phyloP scores from a whole-genome alignment of 1,284 basidiomycete genomes.

The Heliocybe sulcata region DNA sequence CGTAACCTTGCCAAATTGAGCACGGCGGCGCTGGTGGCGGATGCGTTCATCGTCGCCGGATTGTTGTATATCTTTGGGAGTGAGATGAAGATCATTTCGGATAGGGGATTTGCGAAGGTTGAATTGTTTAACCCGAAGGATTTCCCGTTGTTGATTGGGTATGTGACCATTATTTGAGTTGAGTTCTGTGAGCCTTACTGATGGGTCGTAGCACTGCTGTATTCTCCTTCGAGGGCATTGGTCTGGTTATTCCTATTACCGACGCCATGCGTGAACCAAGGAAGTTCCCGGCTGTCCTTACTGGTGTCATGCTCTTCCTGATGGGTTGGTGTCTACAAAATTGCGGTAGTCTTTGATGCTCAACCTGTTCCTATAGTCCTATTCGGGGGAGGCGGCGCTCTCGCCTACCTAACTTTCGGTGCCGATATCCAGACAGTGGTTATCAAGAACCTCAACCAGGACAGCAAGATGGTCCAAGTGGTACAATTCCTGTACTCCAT shows the following conservation, averaged over 20 bases:
- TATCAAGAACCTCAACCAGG: constrained; percentile 87
- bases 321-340: constrained; percentile 34
- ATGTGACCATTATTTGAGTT: constrained; percentile 21
- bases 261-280: constrained; percentile 94
- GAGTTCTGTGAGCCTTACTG: not conserved
- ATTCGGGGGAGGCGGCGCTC: constrained; percentile 86
- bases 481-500: constrained; percentile 86
- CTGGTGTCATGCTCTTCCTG: constrained; percentile 85
- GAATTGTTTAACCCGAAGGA: constrained; percentile 84
- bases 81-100: constrained; percentile 63
- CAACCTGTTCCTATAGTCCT: constrained; percentile 42
- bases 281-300: constrained; percentile 86
- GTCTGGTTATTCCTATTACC: constrained; percentile 93
- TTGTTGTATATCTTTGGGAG: constrained; percentile 82
- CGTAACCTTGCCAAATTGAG: constrained; percentile 91
- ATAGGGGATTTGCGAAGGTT: constrained; percentile 76
- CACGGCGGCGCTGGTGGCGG: constrained; percentile 88
- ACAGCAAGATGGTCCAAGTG: constrained; percentile 84
- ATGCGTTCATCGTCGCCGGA: constrained; percentile 92
- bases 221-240: constrained; percentile 98
- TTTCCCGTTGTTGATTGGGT: constrained; percentile 93
- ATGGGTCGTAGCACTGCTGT: constrained; percentile 73
- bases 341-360: constrained; percentile 2
- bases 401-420: constrained; percentile 89
- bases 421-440: constrained; percentile 89